phyloP scores from a whole-genome alignment of 2,329 filamentous ascomycete species.

The Davidsoniella neocaledoniae region DNA sequence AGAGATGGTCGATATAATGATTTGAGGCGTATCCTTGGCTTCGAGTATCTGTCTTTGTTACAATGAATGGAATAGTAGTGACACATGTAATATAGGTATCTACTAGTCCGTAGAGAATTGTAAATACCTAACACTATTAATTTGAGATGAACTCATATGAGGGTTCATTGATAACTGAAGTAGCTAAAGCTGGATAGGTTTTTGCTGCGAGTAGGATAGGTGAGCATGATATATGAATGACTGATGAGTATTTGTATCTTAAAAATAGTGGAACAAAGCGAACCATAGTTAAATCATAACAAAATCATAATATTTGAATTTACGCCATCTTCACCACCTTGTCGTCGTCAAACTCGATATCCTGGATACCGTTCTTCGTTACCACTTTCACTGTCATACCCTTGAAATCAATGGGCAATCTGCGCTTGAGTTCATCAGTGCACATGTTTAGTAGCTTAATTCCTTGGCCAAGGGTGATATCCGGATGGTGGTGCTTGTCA shows the following conservation, averaged over 20 bases:
- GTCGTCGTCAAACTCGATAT: conserved; percentile 74
- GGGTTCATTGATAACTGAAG: no score
- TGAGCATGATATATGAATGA: neutral
- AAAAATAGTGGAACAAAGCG: neutral
- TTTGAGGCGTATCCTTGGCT: neutral
- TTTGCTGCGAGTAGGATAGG: no score
- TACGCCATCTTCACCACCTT: conserved; percentile 48
- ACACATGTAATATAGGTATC: no score
- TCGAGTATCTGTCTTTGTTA: neutral
- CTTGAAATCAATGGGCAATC: conserved; percentile 98
- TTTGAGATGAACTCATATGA: no score
- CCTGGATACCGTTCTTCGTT: conserved; percentile 80
- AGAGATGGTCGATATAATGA: neutral
- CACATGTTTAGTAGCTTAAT: conserved; percentile 89
- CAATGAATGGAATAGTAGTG: neutral
- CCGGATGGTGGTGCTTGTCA: conserved; percentile 95
- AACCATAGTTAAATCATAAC: neutral
- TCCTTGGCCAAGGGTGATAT: conserved; percentile 77
- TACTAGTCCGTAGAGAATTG: no score
- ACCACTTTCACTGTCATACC: conserved; percentile 88
- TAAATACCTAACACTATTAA: no score
- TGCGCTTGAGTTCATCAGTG: conserved; percentile 89
- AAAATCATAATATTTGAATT: conserved; percentile 15
- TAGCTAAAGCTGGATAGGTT: no score
- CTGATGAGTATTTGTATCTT: conserved; percentile 5